Conservation (phyloP, 345 rosid species). For the Populus pruinosa region DNA sequence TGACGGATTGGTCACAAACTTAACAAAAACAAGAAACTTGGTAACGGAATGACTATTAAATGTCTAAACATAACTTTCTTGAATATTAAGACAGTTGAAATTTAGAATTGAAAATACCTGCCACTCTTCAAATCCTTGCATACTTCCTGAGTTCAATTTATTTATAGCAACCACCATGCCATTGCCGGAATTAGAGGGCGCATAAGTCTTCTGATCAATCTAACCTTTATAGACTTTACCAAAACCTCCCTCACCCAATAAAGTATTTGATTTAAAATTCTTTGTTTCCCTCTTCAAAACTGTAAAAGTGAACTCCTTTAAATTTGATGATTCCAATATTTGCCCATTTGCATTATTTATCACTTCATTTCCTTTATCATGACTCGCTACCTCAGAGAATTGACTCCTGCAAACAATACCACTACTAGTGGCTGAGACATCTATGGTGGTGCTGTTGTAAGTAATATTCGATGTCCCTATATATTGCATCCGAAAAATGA, state of each 20-base stretch:
- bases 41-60: neutral
- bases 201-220: constrained; percentile 55
- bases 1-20: neutral
- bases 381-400: constrained; percentile 30
- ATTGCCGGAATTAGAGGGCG: constrained; percentile 52
- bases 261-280: constrained; percentile 56
- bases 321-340: constrained; percentile 34
- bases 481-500: constrained; percentile 5
- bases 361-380: constrained; percentile 24
- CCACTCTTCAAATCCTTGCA: constrained; percentile 81
- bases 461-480: constrained; percentile 21
- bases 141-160: constrained; percentile 59
- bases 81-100: neutral
- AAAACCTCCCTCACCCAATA: constrained; percentile 81
- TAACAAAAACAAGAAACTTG: neutral
- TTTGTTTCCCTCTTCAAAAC: constrained; percentile 61
- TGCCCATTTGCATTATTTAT: constrained; percentile 22
- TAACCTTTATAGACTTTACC: constrained; percentile 85
- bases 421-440: constrained; percentile 31
- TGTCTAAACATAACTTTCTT: neutral
- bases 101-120: constrained; percentile 39
- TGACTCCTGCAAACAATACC: constrained; percentile 42
- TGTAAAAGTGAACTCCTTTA: constrained; percentile 53
- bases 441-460: constrained; percentile 30
- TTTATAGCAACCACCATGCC: constrained; percentile 77